Evolutionary conservation across 352 stramenopile genomes (phyloP), one percentile per base, ranked within the genome.

Genomic region (Phytophthora meadii): DNA sequence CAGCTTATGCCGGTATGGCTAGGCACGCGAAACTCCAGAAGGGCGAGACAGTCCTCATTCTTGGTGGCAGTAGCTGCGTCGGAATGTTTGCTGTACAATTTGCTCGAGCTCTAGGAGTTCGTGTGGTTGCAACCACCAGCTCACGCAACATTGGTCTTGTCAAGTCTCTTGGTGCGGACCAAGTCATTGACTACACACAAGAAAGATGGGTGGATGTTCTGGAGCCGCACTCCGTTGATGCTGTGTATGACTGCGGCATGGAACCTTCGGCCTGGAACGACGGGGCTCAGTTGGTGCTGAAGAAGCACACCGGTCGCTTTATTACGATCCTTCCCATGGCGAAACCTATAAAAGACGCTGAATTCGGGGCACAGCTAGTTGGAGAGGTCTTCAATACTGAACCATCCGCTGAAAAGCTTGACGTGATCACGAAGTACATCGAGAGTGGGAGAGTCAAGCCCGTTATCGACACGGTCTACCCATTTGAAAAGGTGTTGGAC

Each of bases 111-210:
- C 11, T 73, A 2, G 67, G 62, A 4, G 69, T 57, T 10, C 60
- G 53, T 41, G 57, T 70, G 2, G 67, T 81, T 25, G 55, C 68
- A 12, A 81, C 62, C 11, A 61, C 56, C 22, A 74, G 66, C 25
- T 50, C 49, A 14, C 59, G 52, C 22, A 69, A 72, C 30, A 42
- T 55, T 2, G 51, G 59, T 5, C 74, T 90, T 45, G 80, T 90
- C 32, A 67, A 69, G 42, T 76, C 64, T 19, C 44, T 79, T 2
- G 78, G 75, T 8, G 69, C 58, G 8, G 72, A 85, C 42, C 67
- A 84, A 36, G 62, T 91, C 39, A 74, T 93, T n/a, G 80, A 90
- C 45, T 93, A 91, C 65, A 85, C 74, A 1, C 72, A 81, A 47
- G 58, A 73, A 11, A 73, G 67, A 25, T 70, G 64, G 69, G 17